Conservation (phyloP, 2,329 filamentous ascomycete genomes). For the Xylaria sp. region DNA sequence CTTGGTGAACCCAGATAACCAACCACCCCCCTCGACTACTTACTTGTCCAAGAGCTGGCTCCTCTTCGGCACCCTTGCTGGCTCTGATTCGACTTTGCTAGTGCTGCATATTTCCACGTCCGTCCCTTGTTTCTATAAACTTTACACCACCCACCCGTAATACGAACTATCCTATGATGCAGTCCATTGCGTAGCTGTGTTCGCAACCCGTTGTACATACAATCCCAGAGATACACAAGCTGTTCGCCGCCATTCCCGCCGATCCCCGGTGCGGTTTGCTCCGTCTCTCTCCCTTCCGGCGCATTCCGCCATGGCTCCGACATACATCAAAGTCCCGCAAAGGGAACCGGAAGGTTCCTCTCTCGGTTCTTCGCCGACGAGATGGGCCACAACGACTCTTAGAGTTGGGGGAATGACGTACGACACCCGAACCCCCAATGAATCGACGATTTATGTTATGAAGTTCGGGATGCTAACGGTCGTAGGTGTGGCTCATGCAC, state of each 20-base stretch:
- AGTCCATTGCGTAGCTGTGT: conserved; percentile 25
- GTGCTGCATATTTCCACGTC: conserved; percentile 6
- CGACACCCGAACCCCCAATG: conserved; percentile 1
- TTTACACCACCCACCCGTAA: background rate
- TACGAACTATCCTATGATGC: conserved; percentile 28
- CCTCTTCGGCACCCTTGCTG: conserved; percentile 12
- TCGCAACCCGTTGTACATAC: conserved; percentile 12
- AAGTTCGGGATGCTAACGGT: conserved; percentile 38
- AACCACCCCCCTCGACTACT: background rate
- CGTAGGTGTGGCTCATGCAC: conserved; percentile 90
- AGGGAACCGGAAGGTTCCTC: conserved; percentile 42
- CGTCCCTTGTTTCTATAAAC: conserved; percentile 1
- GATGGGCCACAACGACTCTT: conserved; percentile 89
- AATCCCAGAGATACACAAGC: conserved; percentile 1
- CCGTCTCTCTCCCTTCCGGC: conserved; percentile 5
- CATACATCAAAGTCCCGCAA: conserved; percentile 54
- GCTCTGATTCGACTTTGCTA: background rate
- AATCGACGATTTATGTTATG: background rate
- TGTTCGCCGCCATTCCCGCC: background rate
- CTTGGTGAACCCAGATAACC: conserved; percentile 14
- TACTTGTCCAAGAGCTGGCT: conserved; percentile 31
- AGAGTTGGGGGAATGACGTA: conserved; percentile 87
- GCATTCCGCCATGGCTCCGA: conserved; percentile 54
- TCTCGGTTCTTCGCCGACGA: conserved; percentile 52
- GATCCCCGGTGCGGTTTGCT: background rate